Percentiles rank a stretch among this genome's conserved stretches.
phyloP scores from a whole-genome alignment of 2,329 filamentous ascomycete genomes.

The Fusarium sp. region DNA sequence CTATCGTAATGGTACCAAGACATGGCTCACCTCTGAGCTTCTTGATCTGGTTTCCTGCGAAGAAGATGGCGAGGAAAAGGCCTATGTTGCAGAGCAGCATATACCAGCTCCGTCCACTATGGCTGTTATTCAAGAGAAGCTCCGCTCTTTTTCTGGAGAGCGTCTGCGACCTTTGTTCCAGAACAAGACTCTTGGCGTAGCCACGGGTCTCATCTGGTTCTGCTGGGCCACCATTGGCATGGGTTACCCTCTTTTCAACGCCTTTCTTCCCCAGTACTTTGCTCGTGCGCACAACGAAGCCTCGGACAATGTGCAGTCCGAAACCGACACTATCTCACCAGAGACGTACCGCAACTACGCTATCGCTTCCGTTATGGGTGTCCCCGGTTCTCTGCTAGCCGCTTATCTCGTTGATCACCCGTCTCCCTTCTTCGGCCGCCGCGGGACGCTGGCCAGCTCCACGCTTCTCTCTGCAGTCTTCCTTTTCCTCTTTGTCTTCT shows the following conservation, averaged over 20 bases:
- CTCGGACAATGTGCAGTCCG: constrained; percentile 49
- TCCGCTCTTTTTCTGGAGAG: constrained; percentile 77
- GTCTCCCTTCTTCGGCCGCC: constrained; percentile 76
- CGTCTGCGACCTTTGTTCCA: constrained; percentile 77
- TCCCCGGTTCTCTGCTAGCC: constrained; percentile 83
- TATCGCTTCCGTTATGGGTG: constrained; percentile 82
- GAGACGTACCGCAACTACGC: constrained; percentile 84
- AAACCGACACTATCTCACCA: constrained; percentile 58
- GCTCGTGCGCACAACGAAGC: constrained; percentile 66
- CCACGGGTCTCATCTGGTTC: constrained; percentile 78
- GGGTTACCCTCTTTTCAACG: constrained; percentile 91
- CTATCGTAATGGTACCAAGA: constrained; percentile 76
- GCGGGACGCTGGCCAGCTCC: constrained; percentile 78
- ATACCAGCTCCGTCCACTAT: constrained; percentile 45
- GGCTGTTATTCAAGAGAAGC: constrained; percentile 68
- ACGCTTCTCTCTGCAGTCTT: constrained; percentile 78
- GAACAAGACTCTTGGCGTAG: constrained; percentile 65
- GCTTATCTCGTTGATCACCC: constrained; percentile 79
- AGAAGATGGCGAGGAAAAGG: constrained; percentile 53
- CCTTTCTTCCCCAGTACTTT: constrained; percentile 90
- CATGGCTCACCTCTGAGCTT: constrained; percentile 83
- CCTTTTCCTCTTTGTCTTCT: constrained; percentile 76
- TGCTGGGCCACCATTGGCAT: constrained; percentile 88
- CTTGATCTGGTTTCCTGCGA: constrained; percentile 69
- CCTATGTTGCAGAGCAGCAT: constrained; percentile 32